Percentiles rank a stretch among this genome's conserved stretches.
Conservation (phyloP, 2,329 filamentous ascomycete species). For the Alternaria longipes region DNA sequence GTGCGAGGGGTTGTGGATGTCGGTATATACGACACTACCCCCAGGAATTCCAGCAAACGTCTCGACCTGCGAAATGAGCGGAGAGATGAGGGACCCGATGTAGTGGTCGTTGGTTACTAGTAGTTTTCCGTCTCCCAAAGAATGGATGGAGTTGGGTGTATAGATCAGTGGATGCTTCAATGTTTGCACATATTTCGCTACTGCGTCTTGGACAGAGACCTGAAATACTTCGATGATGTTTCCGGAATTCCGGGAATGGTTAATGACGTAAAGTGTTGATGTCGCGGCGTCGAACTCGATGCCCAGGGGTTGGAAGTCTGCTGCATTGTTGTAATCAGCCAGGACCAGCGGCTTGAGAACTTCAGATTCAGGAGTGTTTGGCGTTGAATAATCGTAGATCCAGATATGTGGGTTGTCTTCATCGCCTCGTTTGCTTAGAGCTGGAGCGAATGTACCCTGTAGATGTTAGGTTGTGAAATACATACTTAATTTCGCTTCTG, state of each 20-base stretch:
- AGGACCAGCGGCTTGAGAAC: slow-evolving; percentile 39
- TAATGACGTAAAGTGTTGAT: slow-evolving; percentile 52
- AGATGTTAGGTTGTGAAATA: neutral
- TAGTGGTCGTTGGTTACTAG: slow-evolving; percentile 57
- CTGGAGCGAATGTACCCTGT: slow-evolving; percentile 42
- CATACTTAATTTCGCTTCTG: neutral
- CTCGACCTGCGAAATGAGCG: slow-evolving; percentile 48
- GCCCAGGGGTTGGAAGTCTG: slow-evolving; percentile 56
- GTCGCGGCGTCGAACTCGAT: slow-evolving; percentile 49
- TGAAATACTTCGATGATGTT: slow-evolving; percentile 46
- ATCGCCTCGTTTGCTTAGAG: slow-evolving; percentile 16
- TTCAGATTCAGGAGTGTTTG: slow-evolving; percentile 22
- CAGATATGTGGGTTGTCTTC: slow-evolving; percentile 46
- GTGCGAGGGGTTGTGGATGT: slow-evolving; percentile 25
- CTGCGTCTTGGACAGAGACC: slow-evolving; percentile 31
- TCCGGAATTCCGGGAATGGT: slow-evolving; percentile 48
- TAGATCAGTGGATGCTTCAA: slow-evolving; percentile 46
- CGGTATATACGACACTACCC: slow-evolving; percentile 50
- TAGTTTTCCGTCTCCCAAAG: slow-evolving; percentile 44
- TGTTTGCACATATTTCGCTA: slow-evolving; percentile 42
- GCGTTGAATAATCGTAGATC: slow-evolving; percentile 50
- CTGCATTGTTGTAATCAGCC: slow-evolving; percentile 31
- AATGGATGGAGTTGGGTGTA: slow-evolving; percentile 53
- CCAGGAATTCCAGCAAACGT: slow-evolving; percentile 50
- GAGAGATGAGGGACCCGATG: slow-evolving; percentile 38